Conservation (phyloP, 805 yeast genomes). For the Metschnikowia bowlesiae region DNA sequence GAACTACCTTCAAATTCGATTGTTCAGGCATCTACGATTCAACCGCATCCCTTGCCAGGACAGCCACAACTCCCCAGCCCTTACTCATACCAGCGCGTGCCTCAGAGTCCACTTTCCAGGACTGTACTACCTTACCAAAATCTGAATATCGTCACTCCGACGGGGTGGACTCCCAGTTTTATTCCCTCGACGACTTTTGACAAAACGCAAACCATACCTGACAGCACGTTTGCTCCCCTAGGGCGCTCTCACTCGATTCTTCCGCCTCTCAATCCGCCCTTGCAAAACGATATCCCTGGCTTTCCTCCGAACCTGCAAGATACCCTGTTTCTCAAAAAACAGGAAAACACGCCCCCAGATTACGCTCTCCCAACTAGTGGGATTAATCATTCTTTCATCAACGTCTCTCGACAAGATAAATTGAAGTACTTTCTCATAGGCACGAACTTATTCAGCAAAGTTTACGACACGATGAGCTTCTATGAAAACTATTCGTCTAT, state of each 20-base stretch:
- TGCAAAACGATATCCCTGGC: neutral
- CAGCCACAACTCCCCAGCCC: neutral
- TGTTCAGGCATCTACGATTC: neutral
- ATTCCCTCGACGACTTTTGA: neutral
- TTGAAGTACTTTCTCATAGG: slow-evolving; percentile 12
- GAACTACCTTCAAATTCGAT: neutral
- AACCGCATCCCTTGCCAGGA: neutral
- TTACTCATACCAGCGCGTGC: neutral
- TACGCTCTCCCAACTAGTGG: neutral
- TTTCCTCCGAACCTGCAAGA: neutral
- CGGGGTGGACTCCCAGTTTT: neutral
- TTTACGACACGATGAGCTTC: slow-evolving; percentile 18
- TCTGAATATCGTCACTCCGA: neutral
- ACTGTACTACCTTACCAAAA: neutral
- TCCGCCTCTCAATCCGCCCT: neutral
- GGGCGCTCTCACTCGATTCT: neutral
- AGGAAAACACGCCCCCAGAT: neutral
- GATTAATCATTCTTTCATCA: slow-evolving; percentile 1
- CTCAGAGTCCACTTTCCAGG: neutral
- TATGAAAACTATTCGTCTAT: slow-evolving; percentile 26
- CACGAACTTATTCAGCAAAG: slow-evolving; percentile 6
- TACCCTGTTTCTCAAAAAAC: neutral
- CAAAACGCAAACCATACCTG: neutral
- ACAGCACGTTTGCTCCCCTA: neutral
- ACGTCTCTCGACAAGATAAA: slow-evolving; percentile 1